Percentiles rank a stretch among this genome's conserved stretches.
Evolutionary conservation across 2,329 filamentous ascomycete species (phyloP).

Genomic region (Xenosphaeropsis pyriputrescens): DNA sequence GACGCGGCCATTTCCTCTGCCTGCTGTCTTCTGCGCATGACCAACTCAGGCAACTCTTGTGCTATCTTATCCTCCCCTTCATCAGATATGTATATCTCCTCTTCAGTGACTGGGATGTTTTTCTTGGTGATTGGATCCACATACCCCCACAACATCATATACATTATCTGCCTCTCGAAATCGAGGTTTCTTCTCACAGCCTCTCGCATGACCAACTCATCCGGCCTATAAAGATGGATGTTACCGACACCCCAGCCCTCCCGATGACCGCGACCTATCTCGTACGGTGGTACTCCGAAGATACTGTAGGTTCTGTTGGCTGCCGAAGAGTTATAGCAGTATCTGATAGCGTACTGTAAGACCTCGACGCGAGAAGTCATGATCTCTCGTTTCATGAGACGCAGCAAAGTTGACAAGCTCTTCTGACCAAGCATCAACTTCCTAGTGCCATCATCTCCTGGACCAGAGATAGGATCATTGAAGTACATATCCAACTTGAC

Average conservation of each 20-base stretch:
- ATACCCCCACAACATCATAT: slow-evolving; percentile 49
- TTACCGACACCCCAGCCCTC: slow-evolving; percentile 40
- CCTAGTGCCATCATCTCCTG: slow-evolving; percentile 32
- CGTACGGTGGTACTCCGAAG: slow-evolving; percentile 32
- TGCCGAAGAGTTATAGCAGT: slow-evolving; percentile 26
- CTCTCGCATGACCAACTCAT: slow-evolving; percentile 44
- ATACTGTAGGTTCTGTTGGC: slow-evolving; percentile 7
- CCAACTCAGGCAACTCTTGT: not conserved
- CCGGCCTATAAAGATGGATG: slow-evolving; percentile 34
- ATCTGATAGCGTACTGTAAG: slow-evolving; percentile 40
- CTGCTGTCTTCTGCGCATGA: no score
- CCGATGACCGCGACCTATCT: slow-evolving; percentile 35
- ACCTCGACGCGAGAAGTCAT: slow-evolving; percentile 34
- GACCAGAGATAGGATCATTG: slow-evolving; percentile 43
- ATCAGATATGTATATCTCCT: slow-evolving; percentile 36
- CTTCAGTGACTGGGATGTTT: slow-evolving; percentile 32
- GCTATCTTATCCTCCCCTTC: slow-evolving; percentile 18
- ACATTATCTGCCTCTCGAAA: slow-evolving; percentile 35
- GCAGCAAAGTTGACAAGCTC: slow-evolving; percentile 38
- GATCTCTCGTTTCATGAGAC: slow-evolving; percentile 41
- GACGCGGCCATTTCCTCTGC: not conserved
- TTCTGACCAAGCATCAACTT: slow-evolving; percentile 46
- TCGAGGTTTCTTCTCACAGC: slow-evolving; percentile 32
- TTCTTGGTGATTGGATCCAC: slow-evolving; percentile 35
- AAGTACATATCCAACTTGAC: slow-evolving; percentile 60